Evolutionary conservation across 179 eudicot genomes (phyloP), one percentile per base, ranked within the genome.

Genomic region (Silene coronaria): DNA sequence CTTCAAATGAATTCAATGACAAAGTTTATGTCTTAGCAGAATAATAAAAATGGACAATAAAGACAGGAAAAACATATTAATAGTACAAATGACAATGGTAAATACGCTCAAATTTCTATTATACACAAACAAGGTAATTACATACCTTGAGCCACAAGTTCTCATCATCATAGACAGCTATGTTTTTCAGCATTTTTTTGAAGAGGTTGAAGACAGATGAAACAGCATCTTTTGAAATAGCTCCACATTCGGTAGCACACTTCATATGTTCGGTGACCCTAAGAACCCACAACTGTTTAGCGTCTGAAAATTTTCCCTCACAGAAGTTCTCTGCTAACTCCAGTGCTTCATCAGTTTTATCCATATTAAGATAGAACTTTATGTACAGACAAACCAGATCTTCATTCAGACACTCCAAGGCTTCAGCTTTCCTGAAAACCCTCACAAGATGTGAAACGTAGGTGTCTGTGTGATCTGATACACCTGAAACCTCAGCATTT

Each of bases 81-180:
- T 19, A 8, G 70, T 27, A 63, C 4, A 66, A 34, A 34, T n/a
- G 46, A 32, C 48, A n/a, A 24, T 24, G 45, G n/a, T n/a, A 66
- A 3, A 66, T 66, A 7, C 27, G 24, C 24, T 61, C 28, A 24
- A 23, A 23, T 61, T 61, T 51, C 19, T 12, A 51, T 51, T 51
- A 51, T 6, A 77, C 4, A 76, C 3, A 17, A 6, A 24, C 36
- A 27, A 19, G 14, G 70, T 46, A 26, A 62, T 23, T 70, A 32
- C 89, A 70, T 93, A 91, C 98, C 97, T 88, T 86, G 73, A 87
- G 76, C 98, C 98, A 93, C 77, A 93, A 73, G 78, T 77, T 77
- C 70, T 93, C 88, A 22, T 87, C 90, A 78, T 89, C 82, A 13
- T 85, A 83, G 71, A 86, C 80, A 38, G 86, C 26, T 42, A 85